Conservation (phyloP, 768 basidiomycete species). For the Tricholoma terreum region DNA sequence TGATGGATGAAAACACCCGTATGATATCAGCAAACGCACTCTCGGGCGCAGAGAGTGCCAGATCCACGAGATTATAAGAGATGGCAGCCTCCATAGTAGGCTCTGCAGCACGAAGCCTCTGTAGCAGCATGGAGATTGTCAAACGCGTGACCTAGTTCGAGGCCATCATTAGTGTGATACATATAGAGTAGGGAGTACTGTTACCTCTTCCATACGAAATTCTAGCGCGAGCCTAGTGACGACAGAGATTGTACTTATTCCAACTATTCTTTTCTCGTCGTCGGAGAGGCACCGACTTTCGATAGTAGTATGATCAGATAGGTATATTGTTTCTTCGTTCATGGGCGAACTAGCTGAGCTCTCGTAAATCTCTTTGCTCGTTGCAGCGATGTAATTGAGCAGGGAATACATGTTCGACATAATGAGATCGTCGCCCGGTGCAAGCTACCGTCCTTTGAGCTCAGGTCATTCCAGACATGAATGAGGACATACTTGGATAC, state of each 20-base stretch:
- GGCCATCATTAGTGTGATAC: background rate
- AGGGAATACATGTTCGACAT: constrained; percentile 98
- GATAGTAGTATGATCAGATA: constrained; percentile 47
- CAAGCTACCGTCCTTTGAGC: constrained; percentile 47
- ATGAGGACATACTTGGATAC: constrained; percentile 63
- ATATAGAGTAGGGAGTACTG: background rate
- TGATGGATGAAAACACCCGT: constrained; percentile 78
- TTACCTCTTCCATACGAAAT: constrained; percentile 80
- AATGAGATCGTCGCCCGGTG: constrained; percentile 83
- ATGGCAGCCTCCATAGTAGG: constrained; percentile 89
- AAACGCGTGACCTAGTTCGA: constrained; percentile 67
- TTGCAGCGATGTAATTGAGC: constrained; percentile 85
- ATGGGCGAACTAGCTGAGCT: constrained; percentile 40
- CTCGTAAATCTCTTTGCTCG: constrained; percentile 73
- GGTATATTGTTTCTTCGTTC: constrained; percentile 39
- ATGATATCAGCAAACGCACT: constrained; percentile 82
- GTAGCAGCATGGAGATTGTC: constrained; percentile 90
- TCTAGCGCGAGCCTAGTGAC: constrained; percentile 87
- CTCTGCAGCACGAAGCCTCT: constrained; percentile 81
- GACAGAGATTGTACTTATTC: constrained; percentile 88
- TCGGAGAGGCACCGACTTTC: constrained; percentile 73
- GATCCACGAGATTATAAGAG: constrained; percentile 85
- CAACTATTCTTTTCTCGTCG: constrained; percentile 80
- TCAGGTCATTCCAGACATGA: background rate
- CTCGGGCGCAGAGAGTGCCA: constrained; percentile 77